Conservation (phyloP, 768 basidiomycete species). For the Daedaleopsis nitida region DNA sequence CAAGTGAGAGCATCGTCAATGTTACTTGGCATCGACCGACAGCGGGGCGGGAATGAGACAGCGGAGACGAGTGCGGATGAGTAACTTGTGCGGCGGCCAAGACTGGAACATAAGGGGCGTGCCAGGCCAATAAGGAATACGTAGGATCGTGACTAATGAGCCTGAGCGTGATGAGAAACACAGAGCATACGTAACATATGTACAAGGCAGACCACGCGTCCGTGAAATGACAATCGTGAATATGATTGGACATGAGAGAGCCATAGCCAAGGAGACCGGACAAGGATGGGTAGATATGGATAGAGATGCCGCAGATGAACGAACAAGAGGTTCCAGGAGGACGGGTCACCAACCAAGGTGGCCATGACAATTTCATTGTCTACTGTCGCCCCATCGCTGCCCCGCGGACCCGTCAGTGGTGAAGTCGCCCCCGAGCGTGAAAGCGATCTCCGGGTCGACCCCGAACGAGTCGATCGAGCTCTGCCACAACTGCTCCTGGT, state of each 20-base stretch:
- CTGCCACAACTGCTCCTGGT: conserved; percentile 49
- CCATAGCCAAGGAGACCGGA: neutral
- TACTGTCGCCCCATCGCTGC: conserved; percentile 14
- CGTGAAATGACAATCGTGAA: no score
- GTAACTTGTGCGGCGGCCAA: no score
- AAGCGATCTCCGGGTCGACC: conserved; percentile 77
- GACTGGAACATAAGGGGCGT: neutral
- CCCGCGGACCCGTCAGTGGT: conserved; percentile 14
- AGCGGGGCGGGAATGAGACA: neutral
- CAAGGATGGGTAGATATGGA: neutral
- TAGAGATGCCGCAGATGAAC: neutral
- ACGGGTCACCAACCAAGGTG: neutral
- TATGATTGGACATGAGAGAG: neutral
- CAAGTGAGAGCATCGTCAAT: conserved; percentile 1
- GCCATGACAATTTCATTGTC: conserved; percentile 7
- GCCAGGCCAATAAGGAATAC: neutral
- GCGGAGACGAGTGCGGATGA: neutral
- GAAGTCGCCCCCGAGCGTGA: conserved; percentile 48
- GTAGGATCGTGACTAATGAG: neutral
- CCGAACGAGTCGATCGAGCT: conserved; percentile 73
- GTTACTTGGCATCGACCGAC: neutral
- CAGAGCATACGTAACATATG: neutral
- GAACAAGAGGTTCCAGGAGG: neutral
- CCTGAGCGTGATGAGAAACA: neutral
- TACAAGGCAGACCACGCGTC: neutral